Evolutionary conservation across 208 protist genomes (phyloP).

Genomic region (Crithidia brevicula): DNA sequence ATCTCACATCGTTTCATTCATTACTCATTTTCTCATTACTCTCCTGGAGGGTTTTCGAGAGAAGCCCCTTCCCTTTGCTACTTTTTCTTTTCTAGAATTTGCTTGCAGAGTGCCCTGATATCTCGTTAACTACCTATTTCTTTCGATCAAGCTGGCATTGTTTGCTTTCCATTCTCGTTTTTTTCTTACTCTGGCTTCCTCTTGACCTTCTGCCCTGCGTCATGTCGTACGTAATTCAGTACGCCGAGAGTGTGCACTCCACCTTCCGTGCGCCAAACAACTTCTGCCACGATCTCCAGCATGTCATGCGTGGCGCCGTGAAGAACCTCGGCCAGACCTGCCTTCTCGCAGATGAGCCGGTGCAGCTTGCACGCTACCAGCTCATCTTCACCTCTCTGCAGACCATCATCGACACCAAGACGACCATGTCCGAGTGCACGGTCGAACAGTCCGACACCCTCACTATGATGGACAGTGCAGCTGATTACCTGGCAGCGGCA

Average conservation of each 20-base stretch:
- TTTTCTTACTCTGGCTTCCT: too few species aligned
- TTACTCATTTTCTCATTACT: too few species aligned
- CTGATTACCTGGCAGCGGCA: not conserved
- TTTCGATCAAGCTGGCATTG: too few species aligned
- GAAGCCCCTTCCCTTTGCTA: too few species aligned
- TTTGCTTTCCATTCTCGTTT: too few species aligned
- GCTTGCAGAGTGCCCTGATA: too few species aligned
- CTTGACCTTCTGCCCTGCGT: not conserved
- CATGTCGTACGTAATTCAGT: conserved; percentile 28
- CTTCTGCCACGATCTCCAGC: conserved; percentile 23
- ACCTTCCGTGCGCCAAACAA: conserved; percentile 6
- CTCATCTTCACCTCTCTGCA: conserved; percentile 1
- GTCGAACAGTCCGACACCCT: conserved; percentile 1
- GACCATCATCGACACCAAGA: conserved; percentile 3
- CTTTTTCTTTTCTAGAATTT: too few species aligned
- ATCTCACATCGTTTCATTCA: too few species aligned
- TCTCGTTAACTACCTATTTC: too few species aligned
- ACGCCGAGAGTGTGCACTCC: conserved; percentile 5
- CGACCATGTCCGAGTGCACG: conserved; percentile 4
- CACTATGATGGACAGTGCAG: not conserved
- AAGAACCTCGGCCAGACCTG: conserved; percentile 13
- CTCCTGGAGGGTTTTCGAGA: too few species aligned
- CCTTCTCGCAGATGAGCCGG: not conserved
- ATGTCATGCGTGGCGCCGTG: conserved; percentile 21
- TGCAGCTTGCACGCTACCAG: conserved; percentile 14